Evolutionary conservation across 2,329 filamentous ascomycete species (phyloP).

Genomic region (Phialocephala subalpina): DNA sequence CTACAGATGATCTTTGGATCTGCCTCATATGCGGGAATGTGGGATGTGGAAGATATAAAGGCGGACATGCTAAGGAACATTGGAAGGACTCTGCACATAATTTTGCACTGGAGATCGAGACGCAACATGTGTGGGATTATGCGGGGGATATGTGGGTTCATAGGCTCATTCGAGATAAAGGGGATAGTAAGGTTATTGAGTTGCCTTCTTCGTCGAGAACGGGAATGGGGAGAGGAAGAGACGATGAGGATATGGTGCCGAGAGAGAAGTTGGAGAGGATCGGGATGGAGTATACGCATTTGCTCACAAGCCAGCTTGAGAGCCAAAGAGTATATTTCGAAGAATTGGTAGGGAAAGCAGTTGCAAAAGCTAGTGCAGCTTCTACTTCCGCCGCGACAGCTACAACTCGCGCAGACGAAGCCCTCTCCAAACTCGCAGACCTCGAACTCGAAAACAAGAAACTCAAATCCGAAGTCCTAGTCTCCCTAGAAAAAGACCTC

Average conservation of each 20-base stretch:
- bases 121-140: constrained; percentile 98
- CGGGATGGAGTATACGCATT: constrained; percentile 91
- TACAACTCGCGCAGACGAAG: constrained; percentile 55
- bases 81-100: constrained; percentile 90
- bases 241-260: constrained; percentile 70
- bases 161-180: constrained; percentile 91
- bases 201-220: constrained; percentile 61
- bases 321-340: constrained; percentile 94
- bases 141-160: constrained; percentile 96
- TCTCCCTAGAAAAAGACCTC: constrained; percentile 76
- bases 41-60: constrained; percentile 93
- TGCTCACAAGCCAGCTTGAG: constrained; percentile 91
- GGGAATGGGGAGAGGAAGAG: constrained; percentile 10
- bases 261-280: constrained; percentile 77
- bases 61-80: constrained; percentile 91
- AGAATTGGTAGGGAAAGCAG: constrained; percentile 86
- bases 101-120: constrained; percentile 91
- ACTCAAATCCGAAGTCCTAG: constrained; percentile 61
- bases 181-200: constrained; percentile 91
- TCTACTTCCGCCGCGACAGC: constrained; percentile 72
- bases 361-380: constrained; percentile 85
- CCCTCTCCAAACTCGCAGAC: constrained; percentile 56
- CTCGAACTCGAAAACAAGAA: constrained; percentile 63
- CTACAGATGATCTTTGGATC: constrained; percentile 87
- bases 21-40: constrained; percentile 93